These are phyloP conservation scores for Aaosphaeria arxii DNA, from an alignment of 2,329 filamentous ascomycete genomes.

Conservation along the genomic window DNA sequence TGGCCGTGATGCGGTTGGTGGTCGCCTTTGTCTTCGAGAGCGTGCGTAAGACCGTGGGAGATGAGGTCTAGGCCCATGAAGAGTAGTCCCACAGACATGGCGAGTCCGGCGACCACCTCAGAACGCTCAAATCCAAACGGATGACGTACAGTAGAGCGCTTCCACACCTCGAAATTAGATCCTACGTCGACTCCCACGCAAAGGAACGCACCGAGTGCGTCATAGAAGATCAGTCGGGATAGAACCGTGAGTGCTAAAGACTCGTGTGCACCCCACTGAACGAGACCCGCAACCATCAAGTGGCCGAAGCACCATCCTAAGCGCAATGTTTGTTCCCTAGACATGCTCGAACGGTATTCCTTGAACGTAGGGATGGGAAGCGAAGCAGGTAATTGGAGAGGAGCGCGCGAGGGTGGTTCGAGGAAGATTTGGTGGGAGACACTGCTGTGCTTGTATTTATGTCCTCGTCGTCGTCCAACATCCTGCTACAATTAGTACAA, in stretches of 20 bases:
- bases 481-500: constrained; percentile 56
- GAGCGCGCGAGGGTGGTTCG: constrained; percentile 80
- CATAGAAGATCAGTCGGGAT: constrained; percentile 91
- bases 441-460: constrained; percentile 97
- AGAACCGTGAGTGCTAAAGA: constrained; percentile 89
- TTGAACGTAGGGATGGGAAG: constrained; percentile 85
- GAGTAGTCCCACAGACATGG: constrained; percentile 91
- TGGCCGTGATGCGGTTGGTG: constrained; percentile 71
- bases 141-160: constrained; percentile 84
- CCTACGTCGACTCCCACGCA: constrained; percentile 92
- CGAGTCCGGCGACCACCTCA: constrained; percentile 92
- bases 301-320: constrained; percentile 91
- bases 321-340: constrained; percentile 76
- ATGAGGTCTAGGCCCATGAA: constrained; percentile 97
- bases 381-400: constrained; percentile 84
- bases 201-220: constrained; percentile 85
- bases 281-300: constrained; percentile 75
- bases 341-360: constrained; percentile 89
- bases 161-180: constrained; percentile 97
- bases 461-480: constrained; percentile 85
- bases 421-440: constrained; percentile 97
- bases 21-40: constrained; percentile 70
- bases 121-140: constrained; percentile 89
- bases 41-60: constrained; percentile 88
- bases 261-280: constrained; percentile 81